phyloP scores from a whole-genome alignment of 176 grass and related monocot species.

The Rhynchospora tenuis region DNA sequence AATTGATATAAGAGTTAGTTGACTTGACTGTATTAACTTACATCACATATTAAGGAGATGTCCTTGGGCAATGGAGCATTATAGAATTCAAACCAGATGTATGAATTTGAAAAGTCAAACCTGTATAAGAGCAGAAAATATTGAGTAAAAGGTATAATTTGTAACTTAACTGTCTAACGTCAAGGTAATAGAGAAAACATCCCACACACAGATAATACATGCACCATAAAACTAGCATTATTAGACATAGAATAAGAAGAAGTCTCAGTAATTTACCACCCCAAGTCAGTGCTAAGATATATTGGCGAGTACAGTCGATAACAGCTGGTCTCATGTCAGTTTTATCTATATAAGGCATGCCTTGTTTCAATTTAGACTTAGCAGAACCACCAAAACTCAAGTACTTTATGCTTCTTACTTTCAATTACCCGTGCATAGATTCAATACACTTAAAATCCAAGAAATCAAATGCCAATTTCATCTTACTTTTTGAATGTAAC shows the following conservation, averaged over 20 bases:
- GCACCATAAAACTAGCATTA: neutral
- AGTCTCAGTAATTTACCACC: neutral
- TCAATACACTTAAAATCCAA: neutral
- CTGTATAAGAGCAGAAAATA: conserved; percentile 26
- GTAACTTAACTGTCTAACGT: neutral
- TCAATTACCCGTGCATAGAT: neutral
- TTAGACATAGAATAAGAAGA: neutral
- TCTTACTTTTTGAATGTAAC: conserved; percentile 91
- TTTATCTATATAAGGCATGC: too few species aligned
- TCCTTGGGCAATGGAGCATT: conserved; percentile 78
- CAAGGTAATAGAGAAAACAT: neutral
- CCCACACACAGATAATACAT: neutral
- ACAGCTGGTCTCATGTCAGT: neutral
- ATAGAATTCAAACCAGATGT: conserved; percentile 95
- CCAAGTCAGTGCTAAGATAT: neutral
- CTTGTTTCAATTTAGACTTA: neutral
- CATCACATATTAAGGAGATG: conserved; percentile 72
- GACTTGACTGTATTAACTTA: conserved; percentile 33
- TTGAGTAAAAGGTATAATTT: neutral
- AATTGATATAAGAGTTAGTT: neutral
- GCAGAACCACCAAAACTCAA: neutral
- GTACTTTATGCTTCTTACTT: neutral
- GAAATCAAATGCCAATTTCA: neutral
- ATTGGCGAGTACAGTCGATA: neutral
- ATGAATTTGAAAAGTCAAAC: conserved; percentile 86